A percentile compares a stretch with the other conserved stretches of the same genome.
Evolutionary conservation across 257 asterid species (phyloP).

Genomic region (Galeopsis tetrahit): DNA sequence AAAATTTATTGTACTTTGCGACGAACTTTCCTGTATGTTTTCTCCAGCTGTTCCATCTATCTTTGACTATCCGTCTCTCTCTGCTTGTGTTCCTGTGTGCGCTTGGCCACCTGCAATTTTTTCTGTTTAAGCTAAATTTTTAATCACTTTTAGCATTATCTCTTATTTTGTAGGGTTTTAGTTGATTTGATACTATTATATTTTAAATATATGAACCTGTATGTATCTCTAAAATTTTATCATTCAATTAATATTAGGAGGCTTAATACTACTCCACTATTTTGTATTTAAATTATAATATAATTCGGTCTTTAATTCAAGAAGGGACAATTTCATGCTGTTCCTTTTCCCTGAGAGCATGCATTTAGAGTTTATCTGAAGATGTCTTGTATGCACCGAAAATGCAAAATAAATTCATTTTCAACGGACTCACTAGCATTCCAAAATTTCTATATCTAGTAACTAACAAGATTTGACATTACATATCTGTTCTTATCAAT

Average conservation of each 20-base stretch:
- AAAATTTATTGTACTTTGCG: slow-evolving; percentile 85
- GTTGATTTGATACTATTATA: not conserved
- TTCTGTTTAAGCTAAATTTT: not conserved
- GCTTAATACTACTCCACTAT: not conserved
- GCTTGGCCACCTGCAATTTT: slow-evolving; percentile 6
- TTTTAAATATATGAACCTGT: not conserved
- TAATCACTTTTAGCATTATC: not conserved
- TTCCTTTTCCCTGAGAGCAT: not conserved
- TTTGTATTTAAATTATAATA: not conserved
- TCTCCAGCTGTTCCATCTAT: slow-evolving; percentile 32
- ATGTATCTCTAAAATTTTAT: not conserved
- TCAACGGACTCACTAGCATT: slow-evolving; percentile 20
- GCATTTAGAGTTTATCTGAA: slow-evolving; percentile 1
- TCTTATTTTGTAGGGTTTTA: not conserved
- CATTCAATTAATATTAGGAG: not conserved
- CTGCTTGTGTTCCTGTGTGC: not conserved
- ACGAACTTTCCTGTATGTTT: slow-evolving; percentile 82
- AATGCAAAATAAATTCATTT: not conserved
- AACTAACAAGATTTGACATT: not conserved
- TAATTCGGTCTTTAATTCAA: not conserved
- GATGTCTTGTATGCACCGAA: slow-evolving; percentile 22
- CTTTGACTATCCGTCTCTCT: not conserved
- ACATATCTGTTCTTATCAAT: slow-evolving; percentile 6
- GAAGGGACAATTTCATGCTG: not conserved
- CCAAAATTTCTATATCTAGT: not conserved